These are phyloP conservation scores for Roridomyces roridus DNA, from an alignment of 768 basidiomycete species.

Conservation along the genomic window DNA sequence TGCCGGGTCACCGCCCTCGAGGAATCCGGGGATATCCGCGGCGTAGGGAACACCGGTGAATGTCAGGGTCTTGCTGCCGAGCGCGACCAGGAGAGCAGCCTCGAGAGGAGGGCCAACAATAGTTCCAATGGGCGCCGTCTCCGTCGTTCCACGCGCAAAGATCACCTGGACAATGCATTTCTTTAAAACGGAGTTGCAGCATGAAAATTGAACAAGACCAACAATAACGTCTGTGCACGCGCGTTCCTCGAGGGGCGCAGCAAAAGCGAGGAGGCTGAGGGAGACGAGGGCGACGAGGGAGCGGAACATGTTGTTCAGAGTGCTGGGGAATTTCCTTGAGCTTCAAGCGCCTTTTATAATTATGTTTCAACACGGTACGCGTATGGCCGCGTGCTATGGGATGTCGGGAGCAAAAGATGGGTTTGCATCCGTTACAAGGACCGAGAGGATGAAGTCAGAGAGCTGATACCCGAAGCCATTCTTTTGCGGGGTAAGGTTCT, in stretches of 20 bases:
- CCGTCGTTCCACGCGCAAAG: slow-evolving; percentile 45
- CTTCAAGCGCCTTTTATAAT: too few species aligned
- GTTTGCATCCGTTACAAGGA: too few species aligned
- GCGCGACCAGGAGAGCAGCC: slow-evolving; percentile 32
- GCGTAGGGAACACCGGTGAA: slow-evolving; percentile 46
- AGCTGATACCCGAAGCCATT: too few species aligned
- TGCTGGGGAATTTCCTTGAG: too few species aligned
- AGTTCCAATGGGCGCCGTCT: slow-evolving; percentile 38
- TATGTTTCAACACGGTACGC: too few species aligned
- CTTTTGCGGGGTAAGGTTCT: too few species aligned
- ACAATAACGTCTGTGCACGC: slow-evolving; percentile 18
- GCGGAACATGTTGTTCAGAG: slow-evolving; percentile 3
- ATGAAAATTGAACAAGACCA: background rate
- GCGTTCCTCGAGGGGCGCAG: slow-evolving; percentile 5
- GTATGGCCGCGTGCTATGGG: too few species aligned
- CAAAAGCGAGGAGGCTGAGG: slow-evolving; percentile 3
- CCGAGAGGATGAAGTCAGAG: too few species aligned
- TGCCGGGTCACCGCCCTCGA: slow-evolving; percentile 41
- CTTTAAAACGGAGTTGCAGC: too few species aligned
- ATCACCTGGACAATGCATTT: slow-evolving; percentile 27
- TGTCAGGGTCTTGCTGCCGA: slow-evolving; percentile 36
- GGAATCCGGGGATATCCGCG: slow-evolving; percentile 41
- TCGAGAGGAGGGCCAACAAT: slow-evolving; percentile 45
- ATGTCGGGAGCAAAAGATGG: too few species aligned
- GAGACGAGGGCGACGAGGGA: background rate